A percentile compares a stretch with the other conserved stretches of the same genome.
Evolutionary conservation across 2,329 filamentous ascomycete genomes (phyloP).

Genomic region (Fusarium pseudonygamai): DNA sequence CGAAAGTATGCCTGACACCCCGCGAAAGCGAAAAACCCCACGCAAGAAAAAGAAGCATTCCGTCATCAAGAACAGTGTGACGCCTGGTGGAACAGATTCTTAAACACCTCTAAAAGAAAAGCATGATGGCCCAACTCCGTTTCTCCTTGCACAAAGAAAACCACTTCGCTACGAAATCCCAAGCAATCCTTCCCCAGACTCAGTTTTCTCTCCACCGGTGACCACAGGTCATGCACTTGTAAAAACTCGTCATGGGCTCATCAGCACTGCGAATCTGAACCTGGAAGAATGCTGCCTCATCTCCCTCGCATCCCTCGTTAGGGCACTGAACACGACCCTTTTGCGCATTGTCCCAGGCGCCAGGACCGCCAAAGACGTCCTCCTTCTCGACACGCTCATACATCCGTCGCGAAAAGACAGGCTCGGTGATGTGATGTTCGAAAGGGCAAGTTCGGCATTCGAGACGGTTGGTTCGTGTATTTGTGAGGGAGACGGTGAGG

Average conservation of each 20-base stretch:
- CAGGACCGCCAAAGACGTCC: slow-evolving; percentile 87
- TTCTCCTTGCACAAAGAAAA: slow-evolving; percentile 35
- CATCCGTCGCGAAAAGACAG: slow-evolving; percentile 83
- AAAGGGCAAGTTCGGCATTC: slow-evolving; percentile 97
- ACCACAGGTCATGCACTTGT: slow-evolving; percentile 79
- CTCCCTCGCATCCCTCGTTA: slow-evolving; percentile 80
- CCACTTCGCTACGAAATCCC: slow-evolving; percentile 9
- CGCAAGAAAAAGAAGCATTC: background rate
- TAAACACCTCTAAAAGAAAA: slow-evolving; percentile 9
- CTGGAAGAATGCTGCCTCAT: slow-evolving; percentile 92
- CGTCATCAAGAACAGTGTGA: background rate
- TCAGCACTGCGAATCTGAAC: slow-evolving; percentile 98
- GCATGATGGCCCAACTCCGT: slow-evolving; percentile 19
- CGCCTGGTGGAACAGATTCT: background rate
- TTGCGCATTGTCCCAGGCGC: slow-evolving; percentile 91
- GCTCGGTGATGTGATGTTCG: slow-evolving; percentile 81
- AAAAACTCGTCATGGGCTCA: slow-evolving; percentile 98
- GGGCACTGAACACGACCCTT: slow-evolving; percentile 86
- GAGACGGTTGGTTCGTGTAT: slow-evolving; percentile 77
- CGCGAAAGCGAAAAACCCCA: background rate
- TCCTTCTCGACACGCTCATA: slow-evolving; percentile 90
- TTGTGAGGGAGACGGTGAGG: slow-evolving; percentile 74
- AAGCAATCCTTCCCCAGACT: slow-evolving; percentile 3
- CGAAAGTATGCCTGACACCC: background rate
- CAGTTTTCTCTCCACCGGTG: slow-evolving; percentile 74